Conservation (phyloP, 192 early-diverging fungal genomes). For the Mortierella claussenii region DNA sequence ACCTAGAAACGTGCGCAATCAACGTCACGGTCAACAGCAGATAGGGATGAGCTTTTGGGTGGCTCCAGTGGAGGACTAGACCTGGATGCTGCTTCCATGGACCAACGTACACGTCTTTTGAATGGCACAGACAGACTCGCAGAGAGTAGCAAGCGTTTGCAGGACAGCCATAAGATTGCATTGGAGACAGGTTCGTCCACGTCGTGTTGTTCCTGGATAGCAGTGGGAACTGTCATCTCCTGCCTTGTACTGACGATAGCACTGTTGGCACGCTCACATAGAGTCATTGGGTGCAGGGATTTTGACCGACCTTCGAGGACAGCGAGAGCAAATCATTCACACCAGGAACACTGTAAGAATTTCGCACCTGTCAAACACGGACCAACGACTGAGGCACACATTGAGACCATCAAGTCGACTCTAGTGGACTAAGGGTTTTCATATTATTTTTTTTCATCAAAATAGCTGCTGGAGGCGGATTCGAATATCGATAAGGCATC, state of each 20-base stretch:
- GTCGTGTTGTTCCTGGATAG: not conserved
- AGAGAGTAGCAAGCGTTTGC: constrained; percentile 80
- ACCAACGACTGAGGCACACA: too few species aligned
- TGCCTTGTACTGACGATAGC: too few species aligned
- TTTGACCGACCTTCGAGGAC: constrained; percentile 82
- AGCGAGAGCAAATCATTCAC: constrained; percentile 90
- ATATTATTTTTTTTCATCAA: not conserved
- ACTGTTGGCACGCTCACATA: too few species aligned
- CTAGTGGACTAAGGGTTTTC: not conserved
- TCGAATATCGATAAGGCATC: constrained; percentile 74
- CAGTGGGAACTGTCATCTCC: not conserved
- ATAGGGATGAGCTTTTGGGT: constrained; percentile 74
- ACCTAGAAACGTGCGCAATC: constrained; percentile 60
- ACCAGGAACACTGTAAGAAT: constrained; percentile 84
- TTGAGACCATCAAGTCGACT: too few species aligned
- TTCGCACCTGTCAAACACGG: too few species aligned
- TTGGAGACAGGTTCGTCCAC: constrained; percentile 79
- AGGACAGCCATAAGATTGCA: constrained; percentile 89
- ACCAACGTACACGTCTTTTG: constrained; percentile 83
- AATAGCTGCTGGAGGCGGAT: constrained; percentile 78
- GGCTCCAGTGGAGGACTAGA: constrained; percentile 55
- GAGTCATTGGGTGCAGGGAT: constrained; percentile 89
- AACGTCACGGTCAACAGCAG: constrained; percentile 53
- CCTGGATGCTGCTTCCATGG: constrained; percentile 69
- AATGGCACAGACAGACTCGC: constrained; percentile 88